Base-by-base conservation (phyloP, 2,329 filamentous ascomycete species). In the Lachnellula suecica region DNA sequence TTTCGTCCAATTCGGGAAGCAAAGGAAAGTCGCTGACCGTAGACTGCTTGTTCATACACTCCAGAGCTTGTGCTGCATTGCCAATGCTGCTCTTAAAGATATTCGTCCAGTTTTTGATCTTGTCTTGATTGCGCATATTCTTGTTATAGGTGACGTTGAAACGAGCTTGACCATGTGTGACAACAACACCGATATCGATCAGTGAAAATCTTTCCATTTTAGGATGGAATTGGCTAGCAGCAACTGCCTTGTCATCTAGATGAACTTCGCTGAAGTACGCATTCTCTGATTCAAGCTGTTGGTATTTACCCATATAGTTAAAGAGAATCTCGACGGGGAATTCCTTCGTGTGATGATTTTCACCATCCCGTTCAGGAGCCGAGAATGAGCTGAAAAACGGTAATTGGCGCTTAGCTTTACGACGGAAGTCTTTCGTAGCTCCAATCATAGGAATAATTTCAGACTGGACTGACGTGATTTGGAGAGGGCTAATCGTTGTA, bases 401-500 rank as follows among this genome's bases (percentile, higher is more conserved):
- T 71, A 71, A 47, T 72, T 71, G 19, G 57, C 57, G 1, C 67
- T 65, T 3, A 69, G 62, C 9, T 51, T 59, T 9, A n/a, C 66
- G 62, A 9, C 71, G 67, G 24, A 61, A 46, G 47, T 74, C 70
- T 50, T 73, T 73, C 29, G 67, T 61, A 29, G 57, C 56, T 13
- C 55, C 17, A 56, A 62, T 22, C 40, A 43, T 35, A 59, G 29
- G 15, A 15, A 31, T 31, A 8, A 15, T 8, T 59, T 51, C 62
- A 60, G 29, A 15, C 8, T 31, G 29, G 15, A 35, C 56, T 27
- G n/a, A n/a, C n/a, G n/a, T 65, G 49, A 45, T 22, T 24, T 45
- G 43, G 20, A 72, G 24, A 0, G 73, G 72, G 10, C 62, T 66
- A 7, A 75, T 62, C 0, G 72, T 72, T 1, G 74, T 75, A 49